Percentiles rank a stretch among this genome's conserved stretches.
These are phyloP conservation scores for Debaryomyces subglobosus DNA, from an alignment of 1,139 yeast genomes.

Conservation along the genomic window DNA sequence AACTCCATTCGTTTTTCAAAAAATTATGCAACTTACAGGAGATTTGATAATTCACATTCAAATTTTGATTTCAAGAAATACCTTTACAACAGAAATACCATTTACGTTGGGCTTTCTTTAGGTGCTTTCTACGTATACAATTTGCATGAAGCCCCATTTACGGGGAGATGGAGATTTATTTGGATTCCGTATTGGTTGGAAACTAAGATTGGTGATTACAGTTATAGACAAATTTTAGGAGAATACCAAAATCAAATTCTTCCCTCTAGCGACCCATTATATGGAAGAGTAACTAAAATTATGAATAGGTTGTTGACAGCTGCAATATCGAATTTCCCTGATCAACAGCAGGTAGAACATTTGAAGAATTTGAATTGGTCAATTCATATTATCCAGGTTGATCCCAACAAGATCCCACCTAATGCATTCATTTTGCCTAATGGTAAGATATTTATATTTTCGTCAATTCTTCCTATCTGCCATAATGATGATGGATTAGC, in stretches of 20 bases:
- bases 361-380: conserved; percentile 65
- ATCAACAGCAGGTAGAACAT: conserved; percentile 36
- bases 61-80: conserved; percentile 14
- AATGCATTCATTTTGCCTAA: conserved; percentile 96
- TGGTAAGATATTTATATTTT: conserved; percentile 90
- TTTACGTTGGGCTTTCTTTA: conserved; percentile 25
- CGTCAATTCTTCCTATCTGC: conserved; percentile 78
- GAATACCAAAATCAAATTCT: conserved; percentile 51
- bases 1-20: conserved; percentile 1
- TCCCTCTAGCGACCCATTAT: conserved; percentile 57
- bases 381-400: conserved; percentile 73
- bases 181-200: conserved; percentile 75
- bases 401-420: conserved; percentile 67
- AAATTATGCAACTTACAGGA: conserved; percentile 23
- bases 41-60: conserved; percentile 22
- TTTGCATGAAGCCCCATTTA: conserved; percentile 80
- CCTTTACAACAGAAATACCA: conserved; percentile 21
- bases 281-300: conserved; percentile 56
- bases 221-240: conserved; percentile 61
- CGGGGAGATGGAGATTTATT: conserved; percentile 72
- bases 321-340: conserved; percentile 42
- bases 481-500: conserved; percentile 88
- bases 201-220: conserved; percentile 62
- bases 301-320: conserved; percentile 68
- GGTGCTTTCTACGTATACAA: conserved; percentile 60